phyloP scores from a whole-genome alignment of 495 filamentous ascomycete species.

The Thozetella sp. region DNA sequence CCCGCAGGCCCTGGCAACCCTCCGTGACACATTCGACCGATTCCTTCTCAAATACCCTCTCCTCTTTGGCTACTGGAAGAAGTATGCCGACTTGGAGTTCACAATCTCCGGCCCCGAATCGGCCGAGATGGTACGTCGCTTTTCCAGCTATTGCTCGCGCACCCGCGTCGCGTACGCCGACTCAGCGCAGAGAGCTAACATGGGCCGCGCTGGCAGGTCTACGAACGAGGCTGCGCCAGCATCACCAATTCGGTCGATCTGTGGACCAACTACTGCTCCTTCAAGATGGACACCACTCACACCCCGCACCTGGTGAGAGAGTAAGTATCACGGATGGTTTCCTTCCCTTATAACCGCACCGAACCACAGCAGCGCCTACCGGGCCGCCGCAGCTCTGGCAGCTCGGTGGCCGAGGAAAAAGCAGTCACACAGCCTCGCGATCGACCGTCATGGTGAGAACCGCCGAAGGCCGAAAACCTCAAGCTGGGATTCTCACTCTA shows the following conservation, averaged over 20 bases:
- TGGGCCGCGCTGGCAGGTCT: constrained; percentile 62
- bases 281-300: constrained; percentile 97
- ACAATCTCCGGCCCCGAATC: constrained; percentile 95
- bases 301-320: constrained; percentile 95
- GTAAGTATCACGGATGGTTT: constrained; percentile 85
- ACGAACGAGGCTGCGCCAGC: constrained; percentile 92
- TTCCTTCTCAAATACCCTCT: constrained; percentile 95
- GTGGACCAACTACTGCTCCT: constrained; percentile 95
- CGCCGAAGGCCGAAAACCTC: constrained; percentile 46
- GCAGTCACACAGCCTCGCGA: constrained; percentile 20
- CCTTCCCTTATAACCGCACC: constrained; percentile 64
- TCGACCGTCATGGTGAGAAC: constrained; percentile 52
- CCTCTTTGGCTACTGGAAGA: constrained; percentile 99
- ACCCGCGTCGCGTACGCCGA: too few species aligned
- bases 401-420: constrained; percentile 22
- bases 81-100: constrained; percentile 98
- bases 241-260: constrained; percentile 92
- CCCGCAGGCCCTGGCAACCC: constrained; percentile 85
- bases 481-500: constrained; percentile 58
- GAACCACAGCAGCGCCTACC: constrained; percentile 33
- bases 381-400: constrained; percentile 18
- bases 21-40: constrained; percentile 83
- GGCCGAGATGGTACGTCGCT: constrained; percentile 82
- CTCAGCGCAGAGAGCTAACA: background rate
- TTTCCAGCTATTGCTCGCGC: background rate